A percentile compares a stretch with the other conserved stretches of the same genome.
Evolutionary conservation across 2,329 filamentous ascomycete species (phyloP).

Genomic region (Phyllosticta citriasiana): DNA sequence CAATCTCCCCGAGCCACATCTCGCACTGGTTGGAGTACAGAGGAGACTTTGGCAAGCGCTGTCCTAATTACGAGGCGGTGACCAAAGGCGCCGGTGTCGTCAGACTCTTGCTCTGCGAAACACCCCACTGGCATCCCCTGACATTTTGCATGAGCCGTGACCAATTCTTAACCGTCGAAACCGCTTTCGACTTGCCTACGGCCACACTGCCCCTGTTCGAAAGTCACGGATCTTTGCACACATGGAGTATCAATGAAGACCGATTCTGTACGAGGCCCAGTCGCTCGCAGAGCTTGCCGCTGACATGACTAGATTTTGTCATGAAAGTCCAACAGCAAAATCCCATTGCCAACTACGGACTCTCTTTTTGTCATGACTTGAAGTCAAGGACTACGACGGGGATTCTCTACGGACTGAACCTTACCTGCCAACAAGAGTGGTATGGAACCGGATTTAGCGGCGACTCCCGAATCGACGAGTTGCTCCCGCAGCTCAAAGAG

Average conservation of each 20-base stretch:
- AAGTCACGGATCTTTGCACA: not conserved
- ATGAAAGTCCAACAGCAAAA: not conserved
- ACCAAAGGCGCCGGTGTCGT: not conserved
- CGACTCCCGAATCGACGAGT: not conserved
- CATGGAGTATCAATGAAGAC: not conserved
- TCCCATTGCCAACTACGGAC: not conserved
- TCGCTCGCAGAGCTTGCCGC: no score
- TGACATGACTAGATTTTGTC: not conserved
- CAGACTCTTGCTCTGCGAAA: constrained; percentile 4
- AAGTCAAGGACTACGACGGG: not conserved
- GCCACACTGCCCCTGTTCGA: constrained; percentile 5
- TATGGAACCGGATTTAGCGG: not conserved
- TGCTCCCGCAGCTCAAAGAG: not conserved
- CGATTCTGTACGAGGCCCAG: not conserved
- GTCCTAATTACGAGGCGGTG: not conserved
- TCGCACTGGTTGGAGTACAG: constrained; percentile 2
- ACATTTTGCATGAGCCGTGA: constrained; percentile 1
- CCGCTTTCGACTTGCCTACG: not conserved
- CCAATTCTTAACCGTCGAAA: not conserved
- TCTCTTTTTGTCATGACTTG: constrained; percentile 1
- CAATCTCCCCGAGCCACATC: not conserved
- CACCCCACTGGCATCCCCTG: not conserved
- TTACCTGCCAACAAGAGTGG: not conserved
- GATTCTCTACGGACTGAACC: not conserved
- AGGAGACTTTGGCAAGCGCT: not conserved